These are phyloP conservation scores for Podaxis sp. DNA, from an alignment of 768 basidiomycete species.

Conservation along the genomic window DNA sequence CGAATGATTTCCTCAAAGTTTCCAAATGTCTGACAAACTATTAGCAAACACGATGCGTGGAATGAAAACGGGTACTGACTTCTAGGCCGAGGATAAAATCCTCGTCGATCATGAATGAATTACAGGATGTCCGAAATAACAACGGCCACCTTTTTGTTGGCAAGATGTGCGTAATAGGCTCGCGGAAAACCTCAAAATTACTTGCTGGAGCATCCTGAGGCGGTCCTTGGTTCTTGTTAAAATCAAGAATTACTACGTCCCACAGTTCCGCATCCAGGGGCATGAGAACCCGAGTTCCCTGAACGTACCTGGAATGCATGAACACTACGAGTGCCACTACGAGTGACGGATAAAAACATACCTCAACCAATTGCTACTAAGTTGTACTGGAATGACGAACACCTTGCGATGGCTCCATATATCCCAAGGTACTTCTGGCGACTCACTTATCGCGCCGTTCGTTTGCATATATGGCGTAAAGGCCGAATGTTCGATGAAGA, in stretches of 20 bases:
- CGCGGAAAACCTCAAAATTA: not conserved
- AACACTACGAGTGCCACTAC: not conserved
- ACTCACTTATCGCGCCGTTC: not conserved
- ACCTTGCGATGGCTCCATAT: constrained; percentile 9
- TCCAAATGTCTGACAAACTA: not conserved
- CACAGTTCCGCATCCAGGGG: not conserved
- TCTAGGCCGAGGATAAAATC: constrained; percentile 2
- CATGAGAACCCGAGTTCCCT: constrained; percentile 12
- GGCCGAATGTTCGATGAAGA: constrained; percentile 9
- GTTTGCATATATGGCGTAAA: not conserved
- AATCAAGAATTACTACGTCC: constrained; percentile 9
- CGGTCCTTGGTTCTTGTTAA: constrained; percentile 4
- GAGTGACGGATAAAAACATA: not conserved
- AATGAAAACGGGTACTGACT: not conserved
- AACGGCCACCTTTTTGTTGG: not conserved
- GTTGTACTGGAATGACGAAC: not conserved
- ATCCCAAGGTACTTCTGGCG: constrained; percentile 9
- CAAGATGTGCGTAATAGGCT: not conserved
- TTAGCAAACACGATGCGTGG: not conserved
- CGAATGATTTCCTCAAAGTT: constrained; percentile 4
- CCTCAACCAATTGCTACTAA: constrained; percentile 12
- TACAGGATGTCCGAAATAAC: not conserved
- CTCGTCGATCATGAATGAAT: constrained; percentile 10
- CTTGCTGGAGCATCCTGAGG: not conserved
- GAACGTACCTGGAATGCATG: constrained; percentile 6